phyloP scores from a whole-genome alignment of 2,329 filamentous ascomycete genomes.

The Meredithiella fracta region DNA sequence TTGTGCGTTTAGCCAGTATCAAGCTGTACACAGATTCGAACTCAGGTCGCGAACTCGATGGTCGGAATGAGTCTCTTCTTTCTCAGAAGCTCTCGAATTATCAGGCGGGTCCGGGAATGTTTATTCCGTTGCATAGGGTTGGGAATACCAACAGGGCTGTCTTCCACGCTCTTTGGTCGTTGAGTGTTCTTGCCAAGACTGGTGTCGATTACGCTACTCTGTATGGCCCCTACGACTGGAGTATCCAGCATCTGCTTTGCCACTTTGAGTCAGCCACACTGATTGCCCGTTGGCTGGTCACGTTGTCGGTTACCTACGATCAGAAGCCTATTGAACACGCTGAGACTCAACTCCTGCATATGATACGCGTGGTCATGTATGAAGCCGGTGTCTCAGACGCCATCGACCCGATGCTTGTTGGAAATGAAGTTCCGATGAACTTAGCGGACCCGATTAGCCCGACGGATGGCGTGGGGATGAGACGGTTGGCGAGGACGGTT shows the following conservation, averaged over 20 bases:
- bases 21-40: slow-evolving; percentile 49
- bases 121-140: slow-evolving; percentile 35
- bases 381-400: slow-evolving; percentile 47
- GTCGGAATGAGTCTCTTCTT: slow-evolving; percentile 44
- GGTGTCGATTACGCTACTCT: slow-evolving; percentile 46
- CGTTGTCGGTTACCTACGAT: slow-evolving; percentile 34
- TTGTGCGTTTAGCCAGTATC: slow-evolving; percentile 45
- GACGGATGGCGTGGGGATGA: slow-evolving; percentile 34
- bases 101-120: slow-evolving; percentile 4
- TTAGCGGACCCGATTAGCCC: slow-evolving; percentile 26
- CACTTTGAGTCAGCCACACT: slow-evolving; percentile 46
- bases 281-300: slow-evolving; percentile 44
- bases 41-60: slow-evolving; percentile 46
- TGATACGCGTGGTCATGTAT: slow-evolving; percentile 40
- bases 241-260: slow-evolving; percentile 44
- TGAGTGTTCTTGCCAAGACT: slow-evolving; percentile 49
- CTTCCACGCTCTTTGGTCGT: slow-evolving; percentile 49
- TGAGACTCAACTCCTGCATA: slow-evolving; percentile 38
- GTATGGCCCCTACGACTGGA: slow-evolving; percentile 45
- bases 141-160: slow-evolving; percentile 45
- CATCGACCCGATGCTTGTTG: slow-evolving; percentile 38
- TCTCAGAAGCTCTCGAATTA: slow-evolving; percentile 34
- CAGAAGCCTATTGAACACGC: slow-evolving; percentile 35
- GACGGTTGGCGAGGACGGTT: slow-evolving; percentile 40
- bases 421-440: slow-evolving; percentile 17